phyloP scores from a whole-genome alignment of 371 early-diverging fungal species.

The Mortierella sp. region DNA sequence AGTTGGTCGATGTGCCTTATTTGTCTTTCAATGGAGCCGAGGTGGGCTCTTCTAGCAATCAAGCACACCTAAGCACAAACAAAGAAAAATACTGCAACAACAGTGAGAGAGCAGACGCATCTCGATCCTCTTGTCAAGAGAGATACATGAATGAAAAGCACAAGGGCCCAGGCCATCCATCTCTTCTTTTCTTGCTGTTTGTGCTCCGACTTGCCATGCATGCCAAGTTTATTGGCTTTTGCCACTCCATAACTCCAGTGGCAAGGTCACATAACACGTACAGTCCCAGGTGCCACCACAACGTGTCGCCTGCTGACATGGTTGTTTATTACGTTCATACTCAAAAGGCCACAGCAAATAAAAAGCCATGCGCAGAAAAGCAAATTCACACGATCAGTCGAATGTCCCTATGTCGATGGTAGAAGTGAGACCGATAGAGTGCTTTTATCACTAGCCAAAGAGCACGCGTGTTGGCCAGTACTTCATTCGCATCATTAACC shows the following conservation, averaged over 20 bases:
- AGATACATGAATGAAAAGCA: not conserved
- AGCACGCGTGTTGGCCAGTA: not conserved
- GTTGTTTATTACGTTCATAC: not conserved
- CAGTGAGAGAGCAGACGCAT: not conserved
- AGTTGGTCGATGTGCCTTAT: not conserved
- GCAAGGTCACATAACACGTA: not conserved
- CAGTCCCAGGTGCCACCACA: not conserved
- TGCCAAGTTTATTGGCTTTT: not conserved
- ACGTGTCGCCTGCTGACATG: not conserved
- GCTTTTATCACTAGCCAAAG: not conserved
- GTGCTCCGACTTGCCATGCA: not conserved
- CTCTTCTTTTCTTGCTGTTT: not conserved
- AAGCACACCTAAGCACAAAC: not conserved
- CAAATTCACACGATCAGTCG: not conserved
- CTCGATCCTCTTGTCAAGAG: not conserved
- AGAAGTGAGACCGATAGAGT: not conserved
- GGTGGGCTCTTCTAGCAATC: not conserved
- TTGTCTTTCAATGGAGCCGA: not conserved
- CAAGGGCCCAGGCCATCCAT: slow-evolving; percentile 11
- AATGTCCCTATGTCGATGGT: too few species aligned
- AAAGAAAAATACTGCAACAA: not conserved
- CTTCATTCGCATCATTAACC: not conserved
- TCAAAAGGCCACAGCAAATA: not conserved
- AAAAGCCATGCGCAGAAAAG: not conserved
- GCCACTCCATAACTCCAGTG: slow-evolving; percentile 12